A percentile compares a stretch with the other conserved stretches of the same genome.
phyloP scores from a whole-genome alignment of 2,329 filamentous ascomycete species.

The Dothistroma pini region DNA sequence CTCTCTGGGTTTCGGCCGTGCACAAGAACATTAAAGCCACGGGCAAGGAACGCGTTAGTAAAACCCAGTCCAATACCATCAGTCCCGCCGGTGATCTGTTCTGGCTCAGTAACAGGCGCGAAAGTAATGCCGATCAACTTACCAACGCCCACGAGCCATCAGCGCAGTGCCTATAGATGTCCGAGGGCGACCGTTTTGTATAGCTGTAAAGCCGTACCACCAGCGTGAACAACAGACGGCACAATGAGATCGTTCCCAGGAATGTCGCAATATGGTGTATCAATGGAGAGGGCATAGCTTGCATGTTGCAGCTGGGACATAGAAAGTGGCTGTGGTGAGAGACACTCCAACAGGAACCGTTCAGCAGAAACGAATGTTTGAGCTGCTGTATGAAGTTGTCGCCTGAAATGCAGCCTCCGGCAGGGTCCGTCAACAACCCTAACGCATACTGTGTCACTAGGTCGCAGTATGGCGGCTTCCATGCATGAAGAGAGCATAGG shows the following conservation, averaged over 20 bases:
- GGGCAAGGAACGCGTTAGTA: slow-evolving; percentile 45
- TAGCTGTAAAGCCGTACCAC: neutral
- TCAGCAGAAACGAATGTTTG: no score
- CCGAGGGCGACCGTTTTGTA: neutral
- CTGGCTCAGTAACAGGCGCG: neutral
- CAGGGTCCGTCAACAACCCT: no score
- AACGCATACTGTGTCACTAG: no score
- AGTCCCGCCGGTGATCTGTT: slow-evolving; percentile 47
- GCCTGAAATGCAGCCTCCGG: no score
- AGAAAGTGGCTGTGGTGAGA: no score
- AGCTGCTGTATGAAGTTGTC: no score
- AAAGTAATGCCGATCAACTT: neutral
- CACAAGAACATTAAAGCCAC: slow-evolving; percentile 54
- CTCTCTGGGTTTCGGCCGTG: slow-evolving; percentile 51
- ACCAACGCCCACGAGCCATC: neutral
- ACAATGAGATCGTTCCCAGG: neutral
- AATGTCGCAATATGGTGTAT: neutral
- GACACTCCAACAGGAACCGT: no score
- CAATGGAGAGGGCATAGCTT: neutral
- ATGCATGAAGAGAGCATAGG: no score
- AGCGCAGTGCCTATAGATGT: neutral
- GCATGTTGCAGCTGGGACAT: no score
- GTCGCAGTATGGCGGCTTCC: no score
- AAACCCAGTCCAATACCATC: slow-evolving; percentile 53
- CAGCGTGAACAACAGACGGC: neutral